Evolutionary conservation across 208 protist genomes (phyloP).

Genomic region (Strigomonas culicis): DNA sequence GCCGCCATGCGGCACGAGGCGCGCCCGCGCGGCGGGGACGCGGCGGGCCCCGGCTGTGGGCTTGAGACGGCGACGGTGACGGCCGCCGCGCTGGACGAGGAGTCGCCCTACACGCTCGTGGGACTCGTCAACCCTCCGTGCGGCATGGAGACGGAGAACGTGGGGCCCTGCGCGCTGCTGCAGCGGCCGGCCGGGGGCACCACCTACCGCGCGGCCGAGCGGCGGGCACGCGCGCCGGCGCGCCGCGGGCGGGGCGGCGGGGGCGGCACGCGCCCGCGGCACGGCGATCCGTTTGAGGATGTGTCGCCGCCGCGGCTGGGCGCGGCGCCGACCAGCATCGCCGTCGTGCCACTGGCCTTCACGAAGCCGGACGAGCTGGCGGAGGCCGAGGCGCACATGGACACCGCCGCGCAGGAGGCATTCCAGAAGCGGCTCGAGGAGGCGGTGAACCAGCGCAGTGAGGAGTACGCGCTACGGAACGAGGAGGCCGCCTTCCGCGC

Average conservation of each 20-base stretch:
- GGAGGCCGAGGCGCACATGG: constrained; percentile 73
- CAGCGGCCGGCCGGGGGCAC: neutral
- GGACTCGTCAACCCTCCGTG: constrained; percentile 66
- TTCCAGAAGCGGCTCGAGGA: constrained; percentile 63
- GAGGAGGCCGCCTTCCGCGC: constrained; percentile 79
- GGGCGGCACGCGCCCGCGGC: constrained; percentile 5
- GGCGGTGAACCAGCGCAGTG: constrained; percentile 36
- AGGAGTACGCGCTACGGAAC: constrained; percentile 69
- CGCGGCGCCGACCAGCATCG: constrained; percentile 19
- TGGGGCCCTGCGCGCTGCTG: constrained; percentile 49
- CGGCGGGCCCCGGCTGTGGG: neutral
- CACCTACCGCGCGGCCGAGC: neutral
- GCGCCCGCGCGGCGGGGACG: too few species aligned
- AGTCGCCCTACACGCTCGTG: constrained; percentile 64
- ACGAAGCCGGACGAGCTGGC: constrained; percentile 69
- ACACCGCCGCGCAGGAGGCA: constrained; percentile 55
- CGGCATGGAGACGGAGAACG: constrained; percentile 17
- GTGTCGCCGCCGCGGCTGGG: neutral
- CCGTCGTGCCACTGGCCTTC: constrained; percentile 77
- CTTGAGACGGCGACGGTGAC: constrained; percentile 27
- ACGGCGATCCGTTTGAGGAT: neutral
- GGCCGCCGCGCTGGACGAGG: constrained; percentile 35
- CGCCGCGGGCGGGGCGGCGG: constrained; percentile 2
- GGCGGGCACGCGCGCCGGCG: neutral
- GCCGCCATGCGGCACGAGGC: constrained; percentile 21